These are phyloP conservation scores for Phytophthora podocarpi DNA, from an alignment of 352 stramenopile genomes.

Conservation along the genomic window DNA sequence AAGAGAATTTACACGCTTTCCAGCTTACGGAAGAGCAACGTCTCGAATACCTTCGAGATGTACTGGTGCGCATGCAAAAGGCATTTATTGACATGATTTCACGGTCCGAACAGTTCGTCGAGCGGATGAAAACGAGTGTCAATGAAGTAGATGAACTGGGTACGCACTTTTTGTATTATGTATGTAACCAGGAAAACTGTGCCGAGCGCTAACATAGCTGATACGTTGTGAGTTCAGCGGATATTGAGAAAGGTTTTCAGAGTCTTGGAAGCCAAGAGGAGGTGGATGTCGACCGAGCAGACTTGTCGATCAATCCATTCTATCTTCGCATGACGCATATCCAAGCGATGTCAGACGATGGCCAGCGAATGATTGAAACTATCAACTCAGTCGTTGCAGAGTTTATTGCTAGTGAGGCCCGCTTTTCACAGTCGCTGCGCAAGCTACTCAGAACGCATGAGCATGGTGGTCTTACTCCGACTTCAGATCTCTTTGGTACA, in stretches of 20 bases:
- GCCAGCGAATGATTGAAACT: conserved; percentile 57
- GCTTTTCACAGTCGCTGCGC: conserved; percentile 54
- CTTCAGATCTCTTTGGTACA: conserved; percentile 52
- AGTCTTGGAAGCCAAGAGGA: conserved; percentile 55
- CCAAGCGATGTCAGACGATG: conserved; percentile 70
- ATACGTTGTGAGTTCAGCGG: conserved; percentile 37
- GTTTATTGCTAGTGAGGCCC: conserved; percentile 62
- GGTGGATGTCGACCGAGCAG: conserved; percentile 45
- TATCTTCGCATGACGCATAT: conserved; percentile 73
- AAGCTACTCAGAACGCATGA: conserved; percentile 66
- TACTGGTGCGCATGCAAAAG: conserved; percentile 73
- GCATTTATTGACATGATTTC: conserved; percentile 56
- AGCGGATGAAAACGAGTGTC: conserved; percentile 54
- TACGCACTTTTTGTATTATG: conserved; percentile 29
- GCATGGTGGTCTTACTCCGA: conserved; percentile 19
- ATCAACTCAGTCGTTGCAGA: conserved; percentile 62
- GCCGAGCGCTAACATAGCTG: not conserved
- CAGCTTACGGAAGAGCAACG: conserved; percentile 86
- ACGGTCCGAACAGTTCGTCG: conserved; percentile 46
- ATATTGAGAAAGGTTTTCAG: conserved; percentile 79
- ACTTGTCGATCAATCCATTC: conserved; percentile 65
- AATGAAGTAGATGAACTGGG: conserved; percentile 70
- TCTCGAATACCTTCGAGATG: conserved; percentile 79
- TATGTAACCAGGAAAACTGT: not conserved
- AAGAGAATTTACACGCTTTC: conserved; percentile 80